Evolutionary conservation across 2,329 filamentous ascomycete genomes (phyloP).

Genomic region (Penicillium sp.): DNA sequence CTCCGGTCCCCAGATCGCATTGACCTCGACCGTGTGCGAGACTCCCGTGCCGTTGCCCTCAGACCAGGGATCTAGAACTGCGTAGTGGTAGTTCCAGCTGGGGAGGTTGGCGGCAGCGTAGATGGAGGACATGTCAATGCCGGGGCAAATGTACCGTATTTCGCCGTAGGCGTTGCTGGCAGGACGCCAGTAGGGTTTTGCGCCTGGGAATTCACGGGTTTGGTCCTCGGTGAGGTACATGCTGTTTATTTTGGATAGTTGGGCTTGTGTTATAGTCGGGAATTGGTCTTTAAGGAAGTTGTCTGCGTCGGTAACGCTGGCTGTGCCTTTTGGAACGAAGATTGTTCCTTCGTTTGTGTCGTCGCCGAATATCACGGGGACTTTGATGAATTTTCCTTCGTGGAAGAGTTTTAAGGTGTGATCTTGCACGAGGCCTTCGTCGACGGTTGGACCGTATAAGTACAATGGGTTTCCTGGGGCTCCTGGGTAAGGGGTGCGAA

Average conservation of each 20-base stretch:
- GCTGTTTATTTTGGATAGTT: conserved; percentile 59
- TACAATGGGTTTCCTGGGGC: conserved; percentile 53
- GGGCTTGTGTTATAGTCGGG: conserved; percentile 57
- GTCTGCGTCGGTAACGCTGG: conserved; percentile 57
- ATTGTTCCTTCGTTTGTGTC: conserved; percentile 70
- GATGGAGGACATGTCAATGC: conserved; percentile 59
- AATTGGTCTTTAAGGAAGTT: conserved; percentile 65
- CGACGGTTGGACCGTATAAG: conserved; percentile 59
- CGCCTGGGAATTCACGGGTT: conserved; percentile 53
- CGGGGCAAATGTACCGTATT: conserved; percentile 69
- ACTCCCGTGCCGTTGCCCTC: conserved; percentile 65
- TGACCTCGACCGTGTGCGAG: conserved; percentile 69
- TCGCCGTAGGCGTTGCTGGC: conserved; percentile 67
- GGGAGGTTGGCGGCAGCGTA: conserved; percentile 40
- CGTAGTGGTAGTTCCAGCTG: conserved; percentile 73
- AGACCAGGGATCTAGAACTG: conserved; percentile 65
- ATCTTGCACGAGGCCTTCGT: conserved; percentile 58
- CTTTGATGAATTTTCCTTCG: conserved; percentile 56
- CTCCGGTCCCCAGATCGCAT: conserved; percentile 70
- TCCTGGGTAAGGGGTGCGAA: conserved; percentile 54
- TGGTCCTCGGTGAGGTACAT: conserved; percentile 62
- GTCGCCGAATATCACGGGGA: conserved; percentile 63
- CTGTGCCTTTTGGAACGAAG: conserved; percentile 61
- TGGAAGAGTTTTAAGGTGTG: conserved; percentile 58
- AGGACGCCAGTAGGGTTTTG: conserved; percentile 65